These are phyloP conservation scores for Eucalyptus curtisii DNA, from an alignment of 345 rosid species.

Conservation along the genomic window DNA sequence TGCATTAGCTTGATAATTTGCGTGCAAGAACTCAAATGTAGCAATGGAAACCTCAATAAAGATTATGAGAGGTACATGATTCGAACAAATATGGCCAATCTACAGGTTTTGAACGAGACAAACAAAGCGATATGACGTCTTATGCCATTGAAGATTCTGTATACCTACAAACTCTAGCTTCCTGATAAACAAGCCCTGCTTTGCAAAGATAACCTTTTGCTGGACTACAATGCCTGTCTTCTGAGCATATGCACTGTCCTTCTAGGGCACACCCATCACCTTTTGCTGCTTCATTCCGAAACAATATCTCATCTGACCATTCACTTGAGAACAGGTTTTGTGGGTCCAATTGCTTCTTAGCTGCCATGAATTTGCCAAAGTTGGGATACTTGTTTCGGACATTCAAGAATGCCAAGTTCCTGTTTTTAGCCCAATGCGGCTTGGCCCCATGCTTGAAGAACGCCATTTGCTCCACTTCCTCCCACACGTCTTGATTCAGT, in stretches of 20 bases:
- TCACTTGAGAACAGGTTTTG: conserved; percentile 51
- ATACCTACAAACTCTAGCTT: conserved; percentile 69
- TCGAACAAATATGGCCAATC: neutral
- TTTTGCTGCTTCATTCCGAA: conserved; percentile 24
- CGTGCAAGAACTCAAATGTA: neutral
- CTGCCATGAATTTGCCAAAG: conserved; percentile 30
- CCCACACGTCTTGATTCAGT: conserved; percentile 62
- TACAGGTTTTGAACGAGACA: neutral
- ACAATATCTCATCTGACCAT: conserved; percentile 64
- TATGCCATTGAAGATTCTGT: conserved; percentile 2
- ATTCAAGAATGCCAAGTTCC: conserved; percentile 50
- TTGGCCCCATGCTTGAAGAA: conserved; percentile 64
- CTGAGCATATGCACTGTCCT: conserved; percentile 76
- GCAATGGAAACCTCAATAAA: neutral
- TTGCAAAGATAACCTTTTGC: conserved; percentile 52
- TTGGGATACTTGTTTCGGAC: conserved; percentile 44
- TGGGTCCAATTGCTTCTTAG: conserved; percentile 64
- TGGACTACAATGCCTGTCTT: conserved; percentile 68
- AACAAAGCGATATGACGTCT: neutral
- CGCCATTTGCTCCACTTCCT: conserved; percentile 89
- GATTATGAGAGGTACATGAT: neutral
- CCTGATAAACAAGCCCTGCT: conserved; percentile 42
- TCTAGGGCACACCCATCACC: conserved; percentile 77
- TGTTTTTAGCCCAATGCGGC: conserved; percentile 90
- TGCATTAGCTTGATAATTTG: neutral